These are phyloP conservation scores for Tillandsia fasciculata DNA, from an alignment of 176 grass and related monocot genomes.

Conservation along the genomic window DNA sequence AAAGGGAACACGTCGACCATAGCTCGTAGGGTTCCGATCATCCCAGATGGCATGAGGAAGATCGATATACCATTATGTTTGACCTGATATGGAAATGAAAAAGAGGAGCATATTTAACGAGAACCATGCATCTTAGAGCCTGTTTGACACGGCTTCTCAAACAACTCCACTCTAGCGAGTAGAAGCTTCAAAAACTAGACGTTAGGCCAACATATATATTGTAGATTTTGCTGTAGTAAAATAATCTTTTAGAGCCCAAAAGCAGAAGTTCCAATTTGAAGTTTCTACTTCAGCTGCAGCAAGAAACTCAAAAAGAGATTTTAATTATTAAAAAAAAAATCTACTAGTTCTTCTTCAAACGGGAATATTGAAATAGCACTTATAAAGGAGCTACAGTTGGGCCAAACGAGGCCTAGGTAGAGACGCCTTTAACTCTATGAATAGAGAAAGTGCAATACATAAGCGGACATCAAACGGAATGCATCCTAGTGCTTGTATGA, in stretches of 20 bases:
- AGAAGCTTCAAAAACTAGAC: too few species aligned
- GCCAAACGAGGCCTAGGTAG: too few species aligned
- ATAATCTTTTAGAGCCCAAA: not conserved
- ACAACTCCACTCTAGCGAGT: too few species aligned
- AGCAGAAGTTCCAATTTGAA: too few species aligned
- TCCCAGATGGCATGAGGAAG: constrained; percentile 96
- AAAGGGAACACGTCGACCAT: constrained; percentile 92
- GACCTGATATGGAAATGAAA: constrained; percentile 44
- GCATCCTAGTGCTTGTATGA: not conserved
- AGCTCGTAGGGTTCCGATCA: constrained; percentile 87
- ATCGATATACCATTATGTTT: constrained; percentile 88
- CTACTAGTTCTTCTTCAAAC: too few species aligned
- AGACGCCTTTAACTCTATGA: not conserved
- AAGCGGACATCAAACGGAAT: constrained; percentile 10
- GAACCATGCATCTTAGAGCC: constrained; percentile 9
- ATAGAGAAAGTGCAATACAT: not conserved
- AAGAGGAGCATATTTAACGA: constrained; percentile 4
- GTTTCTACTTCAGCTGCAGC: too few species aligned
- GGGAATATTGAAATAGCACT: too few species aligned
- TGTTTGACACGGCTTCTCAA: too few species aligned
- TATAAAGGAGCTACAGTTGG: too few species aligned
- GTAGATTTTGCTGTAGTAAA: not conserved
- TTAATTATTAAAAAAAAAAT: too few species aligned
- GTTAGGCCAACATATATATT: not conserved
- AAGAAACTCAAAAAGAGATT: too few species aligned